Evolutionary conservation across 164 flowering plant genomes (phyloP).

Genomic region (Vitis labrusca): DNA sequence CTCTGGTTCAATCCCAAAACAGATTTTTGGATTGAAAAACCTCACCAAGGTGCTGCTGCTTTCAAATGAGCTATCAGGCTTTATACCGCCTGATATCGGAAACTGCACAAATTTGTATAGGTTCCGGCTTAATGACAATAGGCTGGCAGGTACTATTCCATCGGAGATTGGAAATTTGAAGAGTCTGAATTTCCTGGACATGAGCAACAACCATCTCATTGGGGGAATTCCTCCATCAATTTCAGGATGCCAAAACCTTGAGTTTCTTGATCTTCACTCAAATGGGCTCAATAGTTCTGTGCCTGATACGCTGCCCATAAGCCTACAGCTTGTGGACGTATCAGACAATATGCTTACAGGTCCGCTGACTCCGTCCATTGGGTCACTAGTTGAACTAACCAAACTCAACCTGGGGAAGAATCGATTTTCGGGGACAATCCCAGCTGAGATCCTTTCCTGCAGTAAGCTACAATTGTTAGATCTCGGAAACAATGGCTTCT

Average conservation of each 20-base stretch:
- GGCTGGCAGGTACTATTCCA: conserved; percentile 73
- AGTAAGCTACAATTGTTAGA: conserved; percentile 65
- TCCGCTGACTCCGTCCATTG: conserved; percentile 42
- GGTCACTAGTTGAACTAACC: conserved; percentile 56
- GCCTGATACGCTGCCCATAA: conserved; percentile 57
- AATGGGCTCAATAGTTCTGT: conserved; percentile 67
- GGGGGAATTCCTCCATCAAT: conserved; percentile 73
- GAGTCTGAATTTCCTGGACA: conserved; percentile 68
- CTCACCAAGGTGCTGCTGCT: conserved; percentile 82
- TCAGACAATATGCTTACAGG: conserved; percentile 81
- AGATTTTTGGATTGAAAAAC: conserved; percentile 63
- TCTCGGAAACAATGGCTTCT: conserved; percentile 66
- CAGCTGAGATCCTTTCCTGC: conserved; percentile 69
- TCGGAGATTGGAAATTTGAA: conserved; percentile 72
- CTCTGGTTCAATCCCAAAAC: conserved; percentile 63
- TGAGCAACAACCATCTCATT: conserved; percentile 61
- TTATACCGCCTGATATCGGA: conserved; percentile 83
- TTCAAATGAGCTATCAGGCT: conserved; percentile 79
- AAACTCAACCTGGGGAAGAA: conserved; percentile 69
- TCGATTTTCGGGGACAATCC: conserved; percentile 67
- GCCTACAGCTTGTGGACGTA: conserved; percentile 68
- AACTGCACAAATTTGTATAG: conserved; percentile 71
- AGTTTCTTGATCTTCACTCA: conserved; percentile 80
- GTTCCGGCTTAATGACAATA: conserved; percentile 58
- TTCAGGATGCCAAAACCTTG: conserved; percentile 58